A percentile compares a stretch with the other conserved stretches of the same genome.
These are phyloP conservation scores for Meripilus lineatus DNA, from an alignment of 1,284 basidiomycete genomes.

Conservation along the genomic window DNA sequence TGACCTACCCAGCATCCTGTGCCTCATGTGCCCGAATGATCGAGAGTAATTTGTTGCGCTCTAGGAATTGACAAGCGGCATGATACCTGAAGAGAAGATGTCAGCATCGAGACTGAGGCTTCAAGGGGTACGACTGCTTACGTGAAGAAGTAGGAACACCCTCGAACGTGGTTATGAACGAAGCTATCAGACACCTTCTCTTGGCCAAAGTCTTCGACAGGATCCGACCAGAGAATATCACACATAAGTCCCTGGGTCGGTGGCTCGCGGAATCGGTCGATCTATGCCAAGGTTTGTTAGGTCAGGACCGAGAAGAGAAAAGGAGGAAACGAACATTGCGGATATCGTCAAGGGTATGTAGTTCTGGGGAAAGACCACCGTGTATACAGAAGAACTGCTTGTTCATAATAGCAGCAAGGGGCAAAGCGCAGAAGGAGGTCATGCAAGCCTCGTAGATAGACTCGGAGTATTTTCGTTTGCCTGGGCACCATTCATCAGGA, in stretches of 20 bases:
- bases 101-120: slow-evolving; percentile 7
- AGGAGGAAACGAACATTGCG: slow-evolving; percentile 49
- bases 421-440: slow-evolving; percentile 90
- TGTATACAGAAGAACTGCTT: slow-evolving; percentile 97
- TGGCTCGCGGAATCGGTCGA: slow-evolving; percentile 93
- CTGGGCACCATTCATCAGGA: slow-evolving; percentile 31
- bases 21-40: slow-evolving; percentile 95
- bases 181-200: slow-evolving; percentile 87
- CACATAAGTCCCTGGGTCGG: slow-evolving; percentile 95
- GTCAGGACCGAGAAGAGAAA: background rate
- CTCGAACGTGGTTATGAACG: slow-evolving; percentile 89
- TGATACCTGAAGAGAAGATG: slow-evolving; percentile 57
- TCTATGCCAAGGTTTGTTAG: slow-evolving; percentile 39
- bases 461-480: slow-evolving; percentile 93
- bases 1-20: slow-evolving; percentile 85
- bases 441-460: slow-evolving; percentile 88
- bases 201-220: slow-evolving; percentile 89
- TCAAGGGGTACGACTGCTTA: slow-evolving; percentile 30
- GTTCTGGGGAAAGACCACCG: slow-evolving; percentile 87
- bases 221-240: slow-evolving; percentile 94
- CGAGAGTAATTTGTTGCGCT: slow-evolving; percentile 90
- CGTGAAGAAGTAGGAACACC: slow-evolving; percentile 97
- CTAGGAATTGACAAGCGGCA: slow-evolving; percentile 91
- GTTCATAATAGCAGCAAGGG: slow-evolving; percentile 94
- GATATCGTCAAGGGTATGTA: slow-evolving; percentile 89